These are phyloP conservation scores for Grifola frondosa DNA, from an alignment of 1,284 basidiomycete genomes.

Conservation along the genomic window DNA sequence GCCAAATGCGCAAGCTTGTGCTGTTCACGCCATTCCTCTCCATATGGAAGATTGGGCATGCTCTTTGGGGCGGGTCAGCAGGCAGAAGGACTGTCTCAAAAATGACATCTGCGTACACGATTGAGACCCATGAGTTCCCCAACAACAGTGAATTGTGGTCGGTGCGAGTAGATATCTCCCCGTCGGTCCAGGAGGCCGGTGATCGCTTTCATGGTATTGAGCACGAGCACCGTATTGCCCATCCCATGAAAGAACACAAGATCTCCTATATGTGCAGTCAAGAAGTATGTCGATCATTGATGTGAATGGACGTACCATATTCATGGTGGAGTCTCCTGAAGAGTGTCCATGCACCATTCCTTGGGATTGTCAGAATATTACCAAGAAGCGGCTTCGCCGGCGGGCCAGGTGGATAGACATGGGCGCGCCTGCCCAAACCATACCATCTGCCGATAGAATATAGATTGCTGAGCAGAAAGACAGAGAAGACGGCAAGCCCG, in stretches of 20 bases:
- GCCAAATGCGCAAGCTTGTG: slow-evolving; percentile 28
- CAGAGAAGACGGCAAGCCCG: no score
- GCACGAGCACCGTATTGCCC: slow-evolving; percentile 26
- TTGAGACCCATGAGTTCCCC: slow-evolving; percentile 37
- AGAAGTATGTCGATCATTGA: no score
- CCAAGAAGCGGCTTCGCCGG: not conserved
- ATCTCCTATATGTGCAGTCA: slow-evolving; percentile 11
- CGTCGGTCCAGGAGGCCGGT: slow-evolving; percentile 35
- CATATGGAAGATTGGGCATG: slow-evolving; percentile 17
- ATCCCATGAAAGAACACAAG: slow-evolving; percentile 18
- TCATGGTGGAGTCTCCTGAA: slow-evolving; percentile 5
- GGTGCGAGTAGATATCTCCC: slow-evolving; percentile 33
- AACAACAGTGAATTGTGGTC: slow-evolving; percentile 35
- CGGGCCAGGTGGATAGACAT: slow-evolving; percentile 1
- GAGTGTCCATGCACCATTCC: slow-evolving; percentile 6
- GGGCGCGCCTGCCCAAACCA: no score
- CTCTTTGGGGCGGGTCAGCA: slow-evolving; percentile 4
- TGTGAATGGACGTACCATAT: slow-evolving; percentile 7
- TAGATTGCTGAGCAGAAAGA: no score
- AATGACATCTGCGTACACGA: slow-evolving; percentile 26
- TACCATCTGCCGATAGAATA: no score
- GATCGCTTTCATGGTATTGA: slow-evolving; percentile 34
- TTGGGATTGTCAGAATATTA: not conserved
- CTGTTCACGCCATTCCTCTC: slow-evolving; percentile 25
- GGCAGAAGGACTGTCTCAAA: not conserved